Evolutionary conservation across 441 rosid genomes (phyloP), one percentile per base, ranked within the genome.

Genomic region (Aquilaria agallochum): DNA sequence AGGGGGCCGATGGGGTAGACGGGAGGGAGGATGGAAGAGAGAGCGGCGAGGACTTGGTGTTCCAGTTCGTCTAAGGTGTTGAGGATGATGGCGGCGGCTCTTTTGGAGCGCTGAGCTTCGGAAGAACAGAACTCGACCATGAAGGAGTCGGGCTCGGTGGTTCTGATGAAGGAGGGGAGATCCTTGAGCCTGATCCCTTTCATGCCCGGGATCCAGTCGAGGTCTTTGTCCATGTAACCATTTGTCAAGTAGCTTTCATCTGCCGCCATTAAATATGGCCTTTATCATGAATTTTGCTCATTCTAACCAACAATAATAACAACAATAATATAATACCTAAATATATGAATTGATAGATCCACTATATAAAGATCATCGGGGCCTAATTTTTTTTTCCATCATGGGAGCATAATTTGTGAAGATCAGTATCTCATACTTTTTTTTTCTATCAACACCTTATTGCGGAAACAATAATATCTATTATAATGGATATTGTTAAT

Each of bases 181-280:
- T 87, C 84, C 36, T 56, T 80, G 9, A 87, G 66, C 4, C 77
- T 72, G 46, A 78, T 68, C 0, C 44, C 60, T 47, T 68, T 53
- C 80, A 72, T 60, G 47, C 80, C 76, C 0, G 80, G 83, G 1
- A 80, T 74, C 81, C 80, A 78, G 9, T 78, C 77, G 9, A 80
- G 55, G 0, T 20, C 63, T 0, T 78, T 80, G 27, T 80, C 77
- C 50, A 78, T 50, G 45, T 75, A 64, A 15, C 77, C 86, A 7
- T 78, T 83, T 13, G 71, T 74, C 2, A 69, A 50, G 61, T 27
- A 70, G 59, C 71, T 75, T 30, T 63, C 68, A 69, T 83, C 85
- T 80, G 76, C 65, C 42, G 7, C 42, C 42, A 36, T 36, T 36
- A 36, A 36, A 54, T 15, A 51, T 30, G 1, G 33, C 33, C 32